phyloP scores from a whole-genome alignment of 257 asterid species.

The Nicotiana knightiana region DNA sequence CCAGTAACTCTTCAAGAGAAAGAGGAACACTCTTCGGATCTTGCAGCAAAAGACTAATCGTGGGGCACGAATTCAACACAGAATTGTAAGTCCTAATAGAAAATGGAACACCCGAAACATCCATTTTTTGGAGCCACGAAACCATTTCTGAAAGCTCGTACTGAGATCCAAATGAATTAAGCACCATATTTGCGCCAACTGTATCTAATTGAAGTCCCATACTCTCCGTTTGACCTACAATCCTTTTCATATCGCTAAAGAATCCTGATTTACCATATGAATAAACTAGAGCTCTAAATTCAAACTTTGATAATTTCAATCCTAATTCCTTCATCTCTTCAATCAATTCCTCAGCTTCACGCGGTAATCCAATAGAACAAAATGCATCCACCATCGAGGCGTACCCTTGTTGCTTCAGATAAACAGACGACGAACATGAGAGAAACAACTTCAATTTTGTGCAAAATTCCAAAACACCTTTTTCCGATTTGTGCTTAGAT shows the following conservation, averaged over 20 bases:
- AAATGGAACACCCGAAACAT: constrained; percentile 28
- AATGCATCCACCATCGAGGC: constrained; percentile 54
- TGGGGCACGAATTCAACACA: constrained; percentile 63
- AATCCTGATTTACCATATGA: constrained; percentile 70
- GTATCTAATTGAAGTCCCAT: constrained; percentile 68
- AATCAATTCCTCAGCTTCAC: constrained; percentile 54
- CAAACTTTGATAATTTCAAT: constrained; percentile 49
- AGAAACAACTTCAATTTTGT: constrained; percentile 33
- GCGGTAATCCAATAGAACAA: constrained; percentile 57
- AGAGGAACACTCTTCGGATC: constrained; percentile 49
- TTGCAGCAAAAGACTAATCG: constrained; percentile 34
- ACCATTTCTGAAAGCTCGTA: constrained; percentile 47
- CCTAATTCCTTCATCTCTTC: constrained; percentile 60
- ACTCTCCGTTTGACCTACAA: constrained; percentile 33
- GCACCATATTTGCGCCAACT: constrained; percentile 70
- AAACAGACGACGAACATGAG: constrained; percentile 42
- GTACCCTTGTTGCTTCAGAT: constrained; percentile 54
- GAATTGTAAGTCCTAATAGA: constrained; percentile 74
- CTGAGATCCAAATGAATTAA: constrained; percentile 65
- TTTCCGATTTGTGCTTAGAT: constrained; percentile 43
- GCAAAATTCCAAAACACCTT: constrained; percentile 40
- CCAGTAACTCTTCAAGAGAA: constrained; percentile 43
- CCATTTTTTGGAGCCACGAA: constrained; percentile 59
- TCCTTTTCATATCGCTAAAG: constrained; percentile 72
- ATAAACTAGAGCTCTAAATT: constrained; percentile 49